A percentile compares a stretch with the other conserved stretches of the same genome.
Evolutionary conservation across 2,329 filamentous ascomycete genomes (phyloP).

Genomic region (Talaromyces verruculosus): DNA sequence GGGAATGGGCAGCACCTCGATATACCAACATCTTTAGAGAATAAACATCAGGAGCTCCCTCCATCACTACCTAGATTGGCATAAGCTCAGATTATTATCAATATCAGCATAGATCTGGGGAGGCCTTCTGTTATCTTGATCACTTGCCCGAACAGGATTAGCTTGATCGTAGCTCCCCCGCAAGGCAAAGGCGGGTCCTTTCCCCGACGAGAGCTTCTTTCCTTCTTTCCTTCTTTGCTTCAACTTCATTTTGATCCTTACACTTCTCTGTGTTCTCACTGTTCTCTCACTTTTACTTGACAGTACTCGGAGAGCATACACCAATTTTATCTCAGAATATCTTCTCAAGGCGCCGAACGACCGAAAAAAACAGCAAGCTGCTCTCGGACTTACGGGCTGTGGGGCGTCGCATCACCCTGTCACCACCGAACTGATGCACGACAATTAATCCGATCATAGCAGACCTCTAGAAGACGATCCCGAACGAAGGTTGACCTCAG

Average conservation of each 20-base stretch:
- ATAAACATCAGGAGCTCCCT: neutral
- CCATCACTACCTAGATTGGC: neutral
- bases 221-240: neutral
- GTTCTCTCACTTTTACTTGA: neutral
- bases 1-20: neutral
- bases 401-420: neutral
- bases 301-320: neutral
- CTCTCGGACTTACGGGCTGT: neutral
- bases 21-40: neutral
- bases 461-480: neutral
- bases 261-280: neutral
- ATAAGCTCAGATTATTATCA: neutral
- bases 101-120: too few relatives aligned
- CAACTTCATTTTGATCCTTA: neutral
- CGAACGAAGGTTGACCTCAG: neutral
- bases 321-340: too few relatives aligned
- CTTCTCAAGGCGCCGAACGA: too few relatives aligned
- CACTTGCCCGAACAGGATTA: neutral
- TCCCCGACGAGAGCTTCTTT: slow-evolving; percentile 2
- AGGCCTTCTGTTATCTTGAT: neutral
- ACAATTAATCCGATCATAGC: neutral
- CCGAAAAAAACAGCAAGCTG: neutral
- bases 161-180: slow-evolving; percentile 12
- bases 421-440: slow-evolving; percentile 4
- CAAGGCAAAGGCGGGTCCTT: slow-evolving; percentile 15